These are phyloP conservation scores for Zhuliangozyma parablackwelliae DNA, from an alignment of 1,139 yeast genomes.

Conservation along the genomic window DNA sequence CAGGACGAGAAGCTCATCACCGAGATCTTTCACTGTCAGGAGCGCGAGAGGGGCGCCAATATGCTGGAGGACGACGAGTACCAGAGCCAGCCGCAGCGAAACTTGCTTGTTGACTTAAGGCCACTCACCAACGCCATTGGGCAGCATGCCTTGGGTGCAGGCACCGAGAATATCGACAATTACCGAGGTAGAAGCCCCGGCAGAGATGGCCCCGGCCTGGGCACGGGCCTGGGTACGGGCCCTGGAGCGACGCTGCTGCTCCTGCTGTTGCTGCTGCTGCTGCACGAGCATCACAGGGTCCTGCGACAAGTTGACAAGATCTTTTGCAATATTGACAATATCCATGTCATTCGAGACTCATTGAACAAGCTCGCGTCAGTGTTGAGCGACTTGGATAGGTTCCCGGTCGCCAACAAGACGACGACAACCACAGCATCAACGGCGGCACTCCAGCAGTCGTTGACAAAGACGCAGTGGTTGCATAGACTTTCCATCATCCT, in stretches of 20 bases:
- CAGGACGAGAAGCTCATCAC: slow-evolving; percentile 83
- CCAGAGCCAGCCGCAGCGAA: slow-evolving; percentile 46
- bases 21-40: slow-evolving; percentile 61
- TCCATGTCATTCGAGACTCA: slow-evolving; percentile 92
- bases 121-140: slow-evolving; percentile 96
- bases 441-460: slow-evolving; percentile 34
- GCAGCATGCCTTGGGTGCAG: slow-evolving; percentile 95
- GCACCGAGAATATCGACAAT: slow-evolving; percentile 88
- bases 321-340: slow-evolving; percentile 88
- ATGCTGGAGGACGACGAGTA: slow-evolving; percentile 14
- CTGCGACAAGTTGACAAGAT: slow-evolving; percentile 47
- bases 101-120: slow-evolving; percentile 83
- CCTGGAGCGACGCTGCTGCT: too few species aligned
- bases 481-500: slow-evolving; percentile 65
- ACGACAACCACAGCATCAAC: slow-evolving; percentile 12
- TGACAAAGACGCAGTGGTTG: slow-evolving; percentile 76
- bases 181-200: slow-evolving; percentile 42
- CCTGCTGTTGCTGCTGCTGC: too few species aligned
- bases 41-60: slow-evolving; percentile 22
- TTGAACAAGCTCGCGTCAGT: slow-evolving; percentile 58
- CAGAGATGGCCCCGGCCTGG: not conserved
- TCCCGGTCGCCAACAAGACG: slow-evolving; percentile 20
- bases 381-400: slow-evolving; percentile 64
- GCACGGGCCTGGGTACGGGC: not conserved
- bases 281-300: too few species aligned